Conservation (phyloP, 768 basidiomycete species). For the Agrocybe praecox region DNA sequence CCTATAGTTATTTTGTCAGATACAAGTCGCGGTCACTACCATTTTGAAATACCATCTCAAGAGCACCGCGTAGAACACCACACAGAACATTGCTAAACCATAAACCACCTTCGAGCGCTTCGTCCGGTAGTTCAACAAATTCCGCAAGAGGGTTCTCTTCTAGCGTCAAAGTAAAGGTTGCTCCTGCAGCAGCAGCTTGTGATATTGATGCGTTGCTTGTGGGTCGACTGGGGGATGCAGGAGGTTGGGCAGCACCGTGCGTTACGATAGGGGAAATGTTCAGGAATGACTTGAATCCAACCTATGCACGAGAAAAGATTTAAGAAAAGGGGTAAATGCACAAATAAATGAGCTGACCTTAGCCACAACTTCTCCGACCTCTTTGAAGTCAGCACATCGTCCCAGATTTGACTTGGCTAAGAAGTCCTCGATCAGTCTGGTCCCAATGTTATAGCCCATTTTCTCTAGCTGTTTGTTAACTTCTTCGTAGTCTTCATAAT, state of each 20-base stretch:
- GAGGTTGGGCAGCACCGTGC: constrained; percentile 59
- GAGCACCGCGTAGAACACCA: constrained; percentile 87
- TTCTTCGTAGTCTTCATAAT: constrained; percentile 96
- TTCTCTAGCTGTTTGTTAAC: constrained; percentile 97
- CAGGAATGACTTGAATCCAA: constrained; percentile 97
- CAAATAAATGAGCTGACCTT: constrained; percentile 60
- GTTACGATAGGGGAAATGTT: constrained; percentile 87
- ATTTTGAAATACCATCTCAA: constrained; percentile 86
- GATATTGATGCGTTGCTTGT: constrained; percentile 38
- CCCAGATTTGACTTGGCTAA: constrained; percentile 90
- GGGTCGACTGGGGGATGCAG: constrained; percentile 51
- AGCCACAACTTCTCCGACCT: constrained; percentile 93
- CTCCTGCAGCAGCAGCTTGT: constrained; percentile 46
- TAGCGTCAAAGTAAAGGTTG: constrained; percentile 80
- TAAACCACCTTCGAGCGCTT: constrained; percentile 87
- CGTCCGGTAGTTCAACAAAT: constrained; percentile 95
- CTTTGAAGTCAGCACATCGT: constrained; percentile 91
- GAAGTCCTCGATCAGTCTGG: constrained; percentile 95
- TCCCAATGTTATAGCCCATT: constrained; percentile 99
- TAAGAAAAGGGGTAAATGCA: neutral
- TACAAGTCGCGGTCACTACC: neutral
- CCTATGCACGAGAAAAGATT: constrained; percentile 46
- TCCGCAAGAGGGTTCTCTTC: constrained; percentile 98
- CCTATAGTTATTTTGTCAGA: constrained; percentile 43
- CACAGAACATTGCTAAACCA: constrained; percentile 98